Conservation (phyloP, 2,329 filamentous ascomycete species). For the Alternaria alternata region DNA sequence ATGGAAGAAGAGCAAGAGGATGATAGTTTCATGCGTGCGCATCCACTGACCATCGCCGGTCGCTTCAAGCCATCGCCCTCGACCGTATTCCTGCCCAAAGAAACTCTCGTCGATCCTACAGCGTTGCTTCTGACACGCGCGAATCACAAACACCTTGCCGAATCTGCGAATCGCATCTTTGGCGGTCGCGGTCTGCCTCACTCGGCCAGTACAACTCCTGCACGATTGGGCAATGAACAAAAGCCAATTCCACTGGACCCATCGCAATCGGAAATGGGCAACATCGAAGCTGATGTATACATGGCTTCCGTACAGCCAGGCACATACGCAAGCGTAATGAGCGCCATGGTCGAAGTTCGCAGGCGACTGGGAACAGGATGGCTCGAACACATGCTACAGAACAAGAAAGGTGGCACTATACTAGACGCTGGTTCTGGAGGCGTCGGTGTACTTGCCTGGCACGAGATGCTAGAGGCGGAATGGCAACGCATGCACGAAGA, state of each 20-base stretch:
- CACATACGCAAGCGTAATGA: constrained; percentile 72
- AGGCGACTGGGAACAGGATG: constrained; percentile 75
- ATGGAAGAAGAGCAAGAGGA: constrained; percentile 42
- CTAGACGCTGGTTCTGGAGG: constrained; percentile 79
- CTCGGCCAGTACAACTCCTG: constrained; percentile 72
- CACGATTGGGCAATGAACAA: constrained; percentile 65
- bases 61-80: constrained; percentile 76
- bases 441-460: constrained; percentile 76
- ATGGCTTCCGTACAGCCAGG: constrained; percentile 74
- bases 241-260: constrained; percentile 71
- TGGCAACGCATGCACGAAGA: constrained; percentile 72
- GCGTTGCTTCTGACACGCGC: constrained; percentile 71
- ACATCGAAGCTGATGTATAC: constrained; percentile 79
- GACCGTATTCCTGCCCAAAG: constrained; percentile 77
- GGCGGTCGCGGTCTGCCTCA: constrained; percentile 79
- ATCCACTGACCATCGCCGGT: constrained; percentile 77
- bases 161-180: constrained; percentile 76
- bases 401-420: constrained; percentile 68
- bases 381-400: constrained; percentile 71
- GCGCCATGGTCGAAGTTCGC: constrained; percentile 75
- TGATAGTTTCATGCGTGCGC: constrained; percentile 65
- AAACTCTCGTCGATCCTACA: constrained; percentile 75
- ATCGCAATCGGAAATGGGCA: constrained; percentile 71
- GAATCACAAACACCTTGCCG: constrained; percentile 73
- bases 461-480: constrained; percentile 80